Evolutionary conservation across 2,329 filamentous ascomycete species (phyloP).

Genomic region (Trichoderma koningiopsis): DNA sequence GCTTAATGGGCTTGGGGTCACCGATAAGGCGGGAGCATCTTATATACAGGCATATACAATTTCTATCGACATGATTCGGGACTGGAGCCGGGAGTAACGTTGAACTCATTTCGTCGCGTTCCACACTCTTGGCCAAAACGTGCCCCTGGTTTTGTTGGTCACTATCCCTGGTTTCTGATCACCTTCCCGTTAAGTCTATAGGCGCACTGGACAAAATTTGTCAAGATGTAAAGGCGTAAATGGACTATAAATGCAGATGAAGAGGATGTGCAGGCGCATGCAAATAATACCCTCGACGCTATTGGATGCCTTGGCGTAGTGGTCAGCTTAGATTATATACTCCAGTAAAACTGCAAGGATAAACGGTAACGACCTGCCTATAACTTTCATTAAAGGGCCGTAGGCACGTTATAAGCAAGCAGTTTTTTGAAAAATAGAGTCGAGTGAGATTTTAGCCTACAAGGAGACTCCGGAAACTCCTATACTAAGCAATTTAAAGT

Average conservation of each 20-base stretch:
- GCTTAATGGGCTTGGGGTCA: neutral
- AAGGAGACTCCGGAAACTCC: neutral
- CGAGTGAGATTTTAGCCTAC: conserved; percentile 19
- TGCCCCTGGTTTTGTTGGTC: neutral
- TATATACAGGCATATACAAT: neutral
- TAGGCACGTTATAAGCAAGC: neutral
- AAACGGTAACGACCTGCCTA: conserved; percentile 15
- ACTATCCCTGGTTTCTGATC: neutral
- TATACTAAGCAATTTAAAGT: neutral
- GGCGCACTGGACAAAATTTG: neutral
- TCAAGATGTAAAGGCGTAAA: neutral
- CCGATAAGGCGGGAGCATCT: neutral
- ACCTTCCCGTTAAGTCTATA: conserved; percentile 13
- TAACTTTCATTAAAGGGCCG: neutral
- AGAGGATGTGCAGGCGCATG: neutral
- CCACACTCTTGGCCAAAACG: neutral
- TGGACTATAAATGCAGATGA: neutral
- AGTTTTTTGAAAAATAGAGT: neutral
- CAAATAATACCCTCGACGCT: neutral
- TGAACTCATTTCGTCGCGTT: neutral
- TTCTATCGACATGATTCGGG: neutral
- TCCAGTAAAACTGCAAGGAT: neutral
- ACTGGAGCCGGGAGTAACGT: neutral
- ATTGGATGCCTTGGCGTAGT: neutral
- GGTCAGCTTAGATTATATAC: neutral